These are phyloP conservation scores for Sonneratia caseolaris DNA, from an alignment of 345 rosid genomes.

Conservation along the genomic window DNA sequence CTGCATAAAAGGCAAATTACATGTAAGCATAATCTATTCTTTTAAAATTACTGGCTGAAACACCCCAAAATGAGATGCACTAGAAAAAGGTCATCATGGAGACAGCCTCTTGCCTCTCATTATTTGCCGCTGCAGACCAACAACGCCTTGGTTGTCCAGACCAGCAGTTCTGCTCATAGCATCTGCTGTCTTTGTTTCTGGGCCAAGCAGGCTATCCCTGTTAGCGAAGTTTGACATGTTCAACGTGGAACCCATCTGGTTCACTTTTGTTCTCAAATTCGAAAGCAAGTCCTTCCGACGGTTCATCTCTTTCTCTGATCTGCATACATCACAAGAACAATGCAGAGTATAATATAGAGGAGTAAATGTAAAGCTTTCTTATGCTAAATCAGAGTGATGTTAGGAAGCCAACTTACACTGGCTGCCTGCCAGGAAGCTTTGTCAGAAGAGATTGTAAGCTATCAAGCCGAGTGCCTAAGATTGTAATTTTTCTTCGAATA, in stretches of 20 bases:
- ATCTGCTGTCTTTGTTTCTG: conserved; percentile 62
- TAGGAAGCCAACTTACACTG: conserved; percentile 35
- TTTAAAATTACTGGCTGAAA: neutral
- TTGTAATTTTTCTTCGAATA: conserved; percentile 77
- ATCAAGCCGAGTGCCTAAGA: conserved; percentile 75
- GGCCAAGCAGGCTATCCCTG: conserved; percentile 76
- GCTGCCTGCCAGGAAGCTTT: conserved; percentile 60
- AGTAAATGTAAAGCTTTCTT: neutral
- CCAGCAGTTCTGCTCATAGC: conserved; percentile 46
- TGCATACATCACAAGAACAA: conserved; percentile 21
- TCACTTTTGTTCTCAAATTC: conserved; percentile 62
- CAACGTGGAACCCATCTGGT: conserved; percentile 72
- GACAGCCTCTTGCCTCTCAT: conserved; percentile 61
- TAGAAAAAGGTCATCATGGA: neutral
- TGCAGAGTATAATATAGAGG: neutral
- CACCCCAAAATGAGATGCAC: neutral
- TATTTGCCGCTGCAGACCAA: conserved; percentile 80
- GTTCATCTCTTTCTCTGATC: conserved; percentile 93
- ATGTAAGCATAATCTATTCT: neutral
- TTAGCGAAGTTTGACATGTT: conserved; percentile 78
- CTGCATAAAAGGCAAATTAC: conserved; percentile 28
- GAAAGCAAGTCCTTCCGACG: conserved; percentile 82
- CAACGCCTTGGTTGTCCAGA: conserved; percentile 76
- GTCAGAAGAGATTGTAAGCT: conserved; percentile 63
- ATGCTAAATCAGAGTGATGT: neutral